These are phyloP conservation scores for Euphrasia confusa DNA, from an alignment of 257 asterid genomes.

Conservation along the genomic window DNA sequence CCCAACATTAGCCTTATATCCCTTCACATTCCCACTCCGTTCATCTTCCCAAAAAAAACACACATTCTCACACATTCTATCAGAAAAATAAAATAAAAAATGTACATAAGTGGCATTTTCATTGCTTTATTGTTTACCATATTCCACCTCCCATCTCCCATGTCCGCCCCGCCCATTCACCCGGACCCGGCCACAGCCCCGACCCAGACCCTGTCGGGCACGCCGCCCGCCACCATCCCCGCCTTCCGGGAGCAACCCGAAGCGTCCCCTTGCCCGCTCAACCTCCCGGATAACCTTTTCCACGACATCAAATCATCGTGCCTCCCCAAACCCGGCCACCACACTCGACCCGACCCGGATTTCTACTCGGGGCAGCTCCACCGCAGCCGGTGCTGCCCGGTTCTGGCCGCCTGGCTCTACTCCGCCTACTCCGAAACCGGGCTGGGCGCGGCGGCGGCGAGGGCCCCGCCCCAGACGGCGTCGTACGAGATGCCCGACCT, in stretches of 20 bases:
- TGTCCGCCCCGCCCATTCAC: conserved; percentile 41
- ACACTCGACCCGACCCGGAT: conserved; percentile 35
- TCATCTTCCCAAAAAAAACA: no score
- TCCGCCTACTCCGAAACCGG: conserved; percentile 79
- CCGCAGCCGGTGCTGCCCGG: conserved; percentile 86
- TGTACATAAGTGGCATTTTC: conserved; percentile 35
- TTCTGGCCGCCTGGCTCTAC: conserved; percentile 88
- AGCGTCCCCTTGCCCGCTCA: conserved; percentile 59
- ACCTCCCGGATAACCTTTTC: conserved; percentile 75
- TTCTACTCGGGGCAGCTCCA: conserved; percentile 49
- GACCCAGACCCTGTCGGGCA: conserved; percentile 48
- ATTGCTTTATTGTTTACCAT: conserved; percentile 22
- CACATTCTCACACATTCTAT: no score
- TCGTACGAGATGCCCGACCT: conserved; percentile 78
- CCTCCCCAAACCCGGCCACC: conserved; percentile 41
- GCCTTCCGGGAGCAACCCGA: conserved; percentile 93
- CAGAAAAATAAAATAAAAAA: conserved; percentile 28
- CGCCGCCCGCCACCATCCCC: conserved; percentile 69
- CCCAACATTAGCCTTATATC: not conserved
- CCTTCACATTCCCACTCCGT: no score
- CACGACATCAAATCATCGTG: conserved; percentile 63
- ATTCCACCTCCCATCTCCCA: conserved; percentile 19
- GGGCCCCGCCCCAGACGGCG: conserved; percentile 34
- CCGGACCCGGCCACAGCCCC: conserved; percentile 54
- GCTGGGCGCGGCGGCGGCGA: conserved; percentile 28